Conservation (phyloP, 2,329 filamentous ascomycete species). For the Chrysosphaeria jannelii region DNA sequence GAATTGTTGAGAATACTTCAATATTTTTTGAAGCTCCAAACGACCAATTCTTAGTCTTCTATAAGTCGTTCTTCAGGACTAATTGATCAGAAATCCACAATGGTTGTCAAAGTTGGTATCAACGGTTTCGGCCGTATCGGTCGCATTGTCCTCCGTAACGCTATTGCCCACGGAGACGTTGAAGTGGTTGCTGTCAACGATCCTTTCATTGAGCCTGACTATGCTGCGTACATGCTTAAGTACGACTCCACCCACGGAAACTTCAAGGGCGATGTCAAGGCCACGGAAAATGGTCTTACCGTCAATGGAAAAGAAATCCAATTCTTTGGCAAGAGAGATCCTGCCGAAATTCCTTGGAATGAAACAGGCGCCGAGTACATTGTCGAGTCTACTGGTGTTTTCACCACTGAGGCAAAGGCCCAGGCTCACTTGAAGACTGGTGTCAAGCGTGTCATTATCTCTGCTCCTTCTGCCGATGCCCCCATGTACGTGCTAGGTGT, state of each 20-base stretch:
- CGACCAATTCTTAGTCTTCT: too few species aligned
- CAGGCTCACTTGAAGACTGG: constrained; percentile 79
- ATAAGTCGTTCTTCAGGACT: too few species aligned
- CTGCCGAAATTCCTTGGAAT: constrained; percentile 65
- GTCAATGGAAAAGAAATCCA: constrained; percentile 87
- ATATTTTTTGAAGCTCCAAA: too few species aligned
- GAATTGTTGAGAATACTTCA: too few species aligned
- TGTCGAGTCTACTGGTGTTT: constrained; percentile 94
- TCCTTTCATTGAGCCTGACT: constrained; percentile 93
- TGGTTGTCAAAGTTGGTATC: constrained; percentile 62
- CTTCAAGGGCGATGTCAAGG: constrained; percentile 77
- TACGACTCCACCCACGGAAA: constrained; percentile 91
- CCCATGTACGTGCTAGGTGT: constrained; percentile 99
- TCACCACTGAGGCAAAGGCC: constrained; percentile 96
- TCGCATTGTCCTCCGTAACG: constrained; percentile 97
- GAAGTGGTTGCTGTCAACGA: constrained; percentile 95
- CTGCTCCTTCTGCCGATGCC: constrained; percentile 74
- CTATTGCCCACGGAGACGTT: constrained; percentile 66
- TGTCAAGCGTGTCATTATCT: constrained; percentile 95
- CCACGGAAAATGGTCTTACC: constrained; percentile 38
- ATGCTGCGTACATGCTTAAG: constrained; percentile 99
- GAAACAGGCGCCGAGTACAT: constrained; percentile 76
- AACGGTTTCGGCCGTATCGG: constrained; percentile 99
- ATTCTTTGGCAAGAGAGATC: constrained; percentile 87
- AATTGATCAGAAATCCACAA: constrained; percentile 10